Conservation (phyloP, 2,329 filamentous ascomycete genomes). For the Fusarium sp. region DNA sequence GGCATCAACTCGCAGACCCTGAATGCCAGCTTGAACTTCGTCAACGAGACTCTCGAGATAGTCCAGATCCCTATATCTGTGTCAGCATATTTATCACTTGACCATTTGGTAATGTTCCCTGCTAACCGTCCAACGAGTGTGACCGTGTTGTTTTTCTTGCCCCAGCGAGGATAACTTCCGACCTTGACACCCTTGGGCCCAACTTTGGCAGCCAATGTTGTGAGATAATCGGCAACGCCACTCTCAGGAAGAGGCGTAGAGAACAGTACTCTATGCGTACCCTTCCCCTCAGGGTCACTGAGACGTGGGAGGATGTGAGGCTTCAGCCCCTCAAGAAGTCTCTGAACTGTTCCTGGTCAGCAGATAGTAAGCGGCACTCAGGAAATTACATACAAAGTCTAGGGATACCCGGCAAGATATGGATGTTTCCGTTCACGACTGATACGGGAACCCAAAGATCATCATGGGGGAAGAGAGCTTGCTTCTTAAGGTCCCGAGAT, state of each 20-base stretch:
- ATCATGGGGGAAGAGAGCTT: constrained; percentile 82
- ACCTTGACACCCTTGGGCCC: constrained; percentile 87
- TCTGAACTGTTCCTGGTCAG: constrained; percentile 66
- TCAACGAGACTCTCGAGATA: constrained; percentile 82
- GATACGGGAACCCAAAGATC: constrained; percentile 91
- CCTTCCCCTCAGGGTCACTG: constrained; percentile 82
- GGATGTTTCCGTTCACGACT: constrained; percentile 91
- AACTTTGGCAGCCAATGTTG: constrained; percentile 79
- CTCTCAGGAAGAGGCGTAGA: constrained; percentile 91
- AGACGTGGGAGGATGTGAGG: constrained; percentile 77
- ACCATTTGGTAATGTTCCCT: background rate
- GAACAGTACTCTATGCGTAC: constrained; percentile 81
- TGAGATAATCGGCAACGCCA: constrained; percentile 83
- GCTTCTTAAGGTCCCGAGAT: constrained; percentile 71
- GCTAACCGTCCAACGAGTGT: constrained; percentile 78
- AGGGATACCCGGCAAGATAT: constrained; percentile 92
- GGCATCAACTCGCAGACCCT: constrained; percentile 74
- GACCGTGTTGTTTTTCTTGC: constrained; percentile 87
- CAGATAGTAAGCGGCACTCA: background rate
- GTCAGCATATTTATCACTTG: constrained; percentile 42
- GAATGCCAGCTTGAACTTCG: constrained; percentile 81
- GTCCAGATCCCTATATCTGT: constrained; percentile 69
- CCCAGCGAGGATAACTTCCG: constrained; percentile 94
- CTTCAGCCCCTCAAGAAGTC: constrained; percentile 81
- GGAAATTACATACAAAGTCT: constrained; percentile 70